These are phyloP conservation scores for Candida qinlingensis DNA, from an alignment of 805 yeast genomes.

Conservation along the genomic window DNA sequence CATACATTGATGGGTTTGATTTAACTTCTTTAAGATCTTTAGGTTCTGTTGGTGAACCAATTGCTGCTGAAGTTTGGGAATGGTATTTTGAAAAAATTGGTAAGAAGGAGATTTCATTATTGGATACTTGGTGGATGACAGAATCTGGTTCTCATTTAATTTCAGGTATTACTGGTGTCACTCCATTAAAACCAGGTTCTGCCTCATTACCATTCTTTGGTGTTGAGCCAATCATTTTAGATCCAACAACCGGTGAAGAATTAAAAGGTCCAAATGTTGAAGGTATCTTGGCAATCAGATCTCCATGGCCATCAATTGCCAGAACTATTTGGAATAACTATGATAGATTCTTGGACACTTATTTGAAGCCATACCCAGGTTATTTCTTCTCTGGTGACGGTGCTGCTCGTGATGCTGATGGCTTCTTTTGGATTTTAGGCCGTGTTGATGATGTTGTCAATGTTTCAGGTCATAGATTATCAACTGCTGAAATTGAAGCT, in stretches of 20 bases:
- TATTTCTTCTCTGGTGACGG: conserved; percentile 87
- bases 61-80: conserved; percentile 82
- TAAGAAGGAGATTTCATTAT: conserved; percentile 58
- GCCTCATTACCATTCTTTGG: conserved; percentile 86
- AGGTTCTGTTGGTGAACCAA: conserved; percentile 86
- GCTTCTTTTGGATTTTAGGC: conserved; percentile 81
- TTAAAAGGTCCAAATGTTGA: conserved; percentile 64
- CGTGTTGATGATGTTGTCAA: conserved; percentile 87
- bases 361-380: conserved; percentile 75
- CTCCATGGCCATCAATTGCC: conserved; percentile 83
- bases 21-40: conserved; percentile 60
- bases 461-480: conserved; percentile 80
- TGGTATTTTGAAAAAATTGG: conserved; percentile 77
- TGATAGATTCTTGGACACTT: conserved; percentile 72
- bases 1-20: conserved; percentile 54
- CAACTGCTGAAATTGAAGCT: conserved; percentile 88
- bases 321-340: conserved; percentile 79
- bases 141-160: conserved; percentile 80
- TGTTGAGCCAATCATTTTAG: conserved; percentile 65
- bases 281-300: conserved; percentile 71
- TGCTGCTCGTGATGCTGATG: conserved; percentile 81
- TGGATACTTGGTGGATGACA: conserved; percentile 89
- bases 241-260: conserved; percentile 71
- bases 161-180: conserved; percentile 69
- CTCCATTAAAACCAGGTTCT: conserved; percentile 81